These are phyloP conservation scores for Sugiyamaella neomexicana DNA, from an alignment of 1,139 yeast species.

Conservation along the genomic window DNA sequence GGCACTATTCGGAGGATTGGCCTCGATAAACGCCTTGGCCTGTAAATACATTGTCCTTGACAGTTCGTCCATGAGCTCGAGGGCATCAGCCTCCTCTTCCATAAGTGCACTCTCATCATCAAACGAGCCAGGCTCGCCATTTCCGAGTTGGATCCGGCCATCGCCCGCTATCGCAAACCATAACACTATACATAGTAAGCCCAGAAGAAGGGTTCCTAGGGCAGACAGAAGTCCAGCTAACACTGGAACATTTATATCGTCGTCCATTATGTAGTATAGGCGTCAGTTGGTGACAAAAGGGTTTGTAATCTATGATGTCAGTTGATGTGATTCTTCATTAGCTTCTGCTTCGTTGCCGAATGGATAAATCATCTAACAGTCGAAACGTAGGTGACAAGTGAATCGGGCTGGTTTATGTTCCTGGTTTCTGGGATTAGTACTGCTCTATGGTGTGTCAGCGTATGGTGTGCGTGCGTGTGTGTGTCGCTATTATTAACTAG, in stretches of 20 bases:
- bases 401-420: too few species aligned
- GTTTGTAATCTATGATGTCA: neutral
- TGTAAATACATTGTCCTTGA: conserved; percentile 50
- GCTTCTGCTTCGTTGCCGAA: too few species aligned
- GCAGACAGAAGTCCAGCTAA: conserved; percentile 42
- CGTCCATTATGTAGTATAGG: conserved; percentile 15
- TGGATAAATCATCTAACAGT: too few species aligned
- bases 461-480: too few species aligned
- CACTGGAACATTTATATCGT: conserved; percentile 36
- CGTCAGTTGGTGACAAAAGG: too few species aligned
- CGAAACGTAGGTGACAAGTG: too few species aligned
- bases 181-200: conserved; percentile 37
- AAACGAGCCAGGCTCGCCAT: conserved; percentile 54
- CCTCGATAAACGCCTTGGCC: conserved; percentile 52
- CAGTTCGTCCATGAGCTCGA: conserved; percentile 60
- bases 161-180: conserved; percentile 40
- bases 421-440: too few species aligned
- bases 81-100: conserved; percentile 69
- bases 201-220: conserved; percentile 39
- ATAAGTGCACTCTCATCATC: conserved; percentile 65
- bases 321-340: neutral
- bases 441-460: too few species aligned
- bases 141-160: conserved; percentile 42
- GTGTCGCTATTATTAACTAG: too few species aligned
- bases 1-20: conserved; percentile 47